Base-by-base conservation (phyloP, 2,329 filamentous ascomycete genomes). In the Cercospora berteroae region DNA sequence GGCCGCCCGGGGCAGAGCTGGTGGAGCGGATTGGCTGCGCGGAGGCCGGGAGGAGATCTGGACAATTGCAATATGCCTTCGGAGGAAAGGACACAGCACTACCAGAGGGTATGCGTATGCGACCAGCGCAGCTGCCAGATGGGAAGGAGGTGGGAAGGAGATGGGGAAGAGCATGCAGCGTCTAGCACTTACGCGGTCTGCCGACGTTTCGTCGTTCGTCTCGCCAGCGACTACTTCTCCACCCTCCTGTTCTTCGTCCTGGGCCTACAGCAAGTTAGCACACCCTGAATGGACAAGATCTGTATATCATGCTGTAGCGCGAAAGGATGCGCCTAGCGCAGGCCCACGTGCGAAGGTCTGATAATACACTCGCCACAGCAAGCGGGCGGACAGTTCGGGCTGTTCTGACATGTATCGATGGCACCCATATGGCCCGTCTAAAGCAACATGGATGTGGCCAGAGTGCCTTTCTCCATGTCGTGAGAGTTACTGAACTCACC, bases 251-350 rank as follows among this genome's bases (percentile, higher is more conserved):
- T 27, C 29, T 31, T 65, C 63, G 27, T 50, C 50, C 62, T 70
- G 64, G n/a, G 60, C 66, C 67, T 71, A 70, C 56, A 23, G 18
- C 23, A 42, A 55, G 66, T 71, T 56, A 71, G 70, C 68, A 65
- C 63, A 62, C 42, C 52, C 65, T 63, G 64, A 68, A 67, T 59
- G 65, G 25, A 52, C 52, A 58, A 48, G 25, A 20, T 57, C 39
- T 50, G 42, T 48, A 29, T 33, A 20, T 31, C 2, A 33, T 36
- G 55, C 55, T 33, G 55, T n/a, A 31, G 29, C 29, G 31, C 27
- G 25, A 4, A 52, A 52, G 12, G 3, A 25, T 52, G 48, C 48
- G 48, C 48, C 20, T 52, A 27, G 48, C 23, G 23, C 48, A 9
- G 23, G 12, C n/a, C 23, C 48, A 52, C 23, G 20, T 27, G 48